These are phyloP conservation scores for Magnusiomyces magnusii DNA, from an alignment of 1,139 yeast genomes.

Conservation along the genomic window DNA sequence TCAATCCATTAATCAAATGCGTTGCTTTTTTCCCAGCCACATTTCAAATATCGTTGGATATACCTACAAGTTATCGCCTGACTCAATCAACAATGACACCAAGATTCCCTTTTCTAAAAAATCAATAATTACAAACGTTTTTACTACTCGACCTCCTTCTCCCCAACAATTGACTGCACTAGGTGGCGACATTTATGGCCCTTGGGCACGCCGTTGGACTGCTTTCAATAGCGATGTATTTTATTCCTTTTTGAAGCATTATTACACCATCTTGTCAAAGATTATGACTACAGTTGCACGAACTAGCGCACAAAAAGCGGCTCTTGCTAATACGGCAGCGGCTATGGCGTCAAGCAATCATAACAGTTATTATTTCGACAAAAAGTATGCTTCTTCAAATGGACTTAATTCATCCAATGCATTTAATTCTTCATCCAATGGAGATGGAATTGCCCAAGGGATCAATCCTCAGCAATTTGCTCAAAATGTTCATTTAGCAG, in stretches of 20 bases:
- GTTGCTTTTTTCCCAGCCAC: conserved; percentile 9
- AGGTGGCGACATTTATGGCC: conserved; percentile 47
- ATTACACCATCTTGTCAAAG: conserved; percentile 34
- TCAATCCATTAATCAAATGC: background rate
- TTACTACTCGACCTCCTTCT: conserved; percentile 41
- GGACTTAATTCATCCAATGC: background rate
- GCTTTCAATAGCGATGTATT: conserved; percentile 48
- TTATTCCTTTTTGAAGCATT: conserved; percentile 68
- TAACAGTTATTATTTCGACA: background rate
- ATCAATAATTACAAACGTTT: conserved; percentile 21
- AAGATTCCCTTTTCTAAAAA: background rate
- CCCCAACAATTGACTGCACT: conserved; percentile 46
- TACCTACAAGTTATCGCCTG: background rate
- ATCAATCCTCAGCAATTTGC: background rate
- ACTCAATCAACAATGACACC: background rate
- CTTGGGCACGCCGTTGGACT: conserved; percentile 66
- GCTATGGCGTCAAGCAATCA: background rate
- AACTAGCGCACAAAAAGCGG: background rate
- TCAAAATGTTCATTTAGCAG: conserved; percentile 26
- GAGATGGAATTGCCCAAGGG: background rate
- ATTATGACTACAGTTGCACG: conserved; percentile 12
- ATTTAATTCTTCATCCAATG: too few species aligned
- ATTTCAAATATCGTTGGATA: background rate
- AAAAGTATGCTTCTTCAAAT: background rate
- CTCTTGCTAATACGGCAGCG: background rate